Evolutionary conservation across 2,329 filamentous ascomycete species (phyloP).

Genomic region (Chrysoporthe puriensis): DNA sequence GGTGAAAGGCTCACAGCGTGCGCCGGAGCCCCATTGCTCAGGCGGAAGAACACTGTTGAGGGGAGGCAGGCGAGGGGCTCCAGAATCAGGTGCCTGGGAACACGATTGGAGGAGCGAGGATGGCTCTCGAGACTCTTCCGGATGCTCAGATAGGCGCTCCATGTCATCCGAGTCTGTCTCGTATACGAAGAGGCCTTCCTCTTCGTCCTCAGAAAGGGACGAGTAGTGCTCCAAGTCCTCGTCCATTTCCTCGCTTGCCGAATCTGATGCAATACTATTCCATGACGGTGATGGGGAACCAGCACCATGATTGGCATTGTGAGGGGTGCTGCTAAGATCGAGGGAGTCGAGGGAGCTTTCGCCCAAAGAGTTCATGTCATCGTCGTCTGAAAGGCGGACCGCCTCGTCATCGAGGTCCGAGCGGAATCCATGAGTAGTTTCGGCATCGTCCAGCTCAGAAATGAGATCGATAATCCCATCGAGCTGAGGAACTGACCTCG

Average conservation of each 20-base stretch:
- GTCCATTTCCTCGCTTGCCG: conserved; percentile 13
- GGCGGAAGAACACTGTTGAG: not conserved
- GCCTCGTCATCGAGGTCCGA: conserved; percentile 11
- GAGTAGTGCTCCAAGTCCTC: conserved; percentile 7
- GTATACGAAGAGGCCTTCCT: not conserved
- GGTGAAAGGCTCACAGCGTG: not conserved
- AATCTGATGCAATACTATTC: conserved; percentile 20
- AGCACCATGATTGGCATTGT: conserved; percentile 1
- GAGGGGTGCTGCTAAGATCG: conserved; percentile 3
- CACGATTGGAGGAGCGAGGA: not conserved
- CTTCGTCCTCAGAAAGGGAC: conserved; percentile 3
- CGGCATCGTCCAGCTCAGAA: conserved; percentile 2
- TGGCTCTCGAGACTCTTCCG: not conserved
- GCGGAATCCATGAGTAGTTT: not conserved
- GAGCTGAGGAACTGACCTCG: not conserved
- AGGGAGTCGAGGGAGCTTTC: conserved; percentile 16
- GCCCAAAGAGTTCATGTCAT: conserved; percentile 11
- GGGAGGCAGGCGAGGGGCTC: not conserved
- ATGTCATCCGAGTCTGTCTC: conserved; percentile 5
- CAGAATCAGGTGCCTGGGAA: not conserved
- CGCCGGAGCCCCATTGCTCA: not conserved
- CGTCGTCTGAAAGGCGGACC: conserved; percentile 23
- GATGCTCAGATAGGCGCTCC: conserved; percentile 21
- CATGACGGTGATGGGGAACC: conserved; percentile 21
- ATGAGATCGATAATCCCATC: conserved; percentile 17